These are phyloP conservation scores for Leccinum longicurvipes DNA, from an alignment of 768 basidiomycete species.

Conservation along the genomic window DNA sequence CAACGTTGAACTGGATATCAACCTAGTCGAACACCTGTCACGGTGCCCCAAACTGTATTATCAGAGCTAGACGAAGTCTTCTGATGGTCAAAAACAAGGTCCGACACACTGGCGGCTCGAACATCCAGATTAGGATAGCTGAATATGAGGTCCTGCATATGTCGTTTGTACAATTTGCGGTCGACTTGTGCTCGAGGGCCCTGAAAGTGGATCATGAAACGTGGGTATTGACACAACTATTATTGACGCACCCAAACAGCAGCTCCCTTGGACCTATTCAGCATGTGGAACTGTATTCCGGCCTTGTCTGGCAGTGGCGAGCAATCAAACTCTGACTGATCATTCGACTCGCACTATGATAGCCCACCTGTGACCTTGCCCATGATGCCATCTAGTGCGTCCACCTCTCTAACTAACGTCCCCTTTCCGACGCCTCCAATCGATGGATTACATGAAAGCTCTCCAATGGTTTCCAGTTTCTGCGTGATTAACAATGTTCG, in stretches of 20 bases:
- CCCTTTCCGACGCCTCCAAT: constrained; percentile 93
- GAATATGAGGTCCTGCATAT: constrained; percentile 72
- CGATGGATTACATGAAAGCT: constrained; percentile 88
- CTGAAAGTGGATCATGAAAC: constrained; percentile 35
- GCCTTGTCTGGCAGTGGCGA: constrained; percentile 61
- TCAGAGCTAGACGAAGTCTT: constrained; percentile 21
- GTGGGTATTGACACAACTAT: too few relatives aligned
- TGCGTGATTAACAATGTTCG: constrained; percentile 81
- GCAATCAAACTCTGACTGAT: background rate
- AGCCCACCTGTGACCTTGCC: constrained; percentile 72
- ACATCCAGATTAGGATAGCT: constrained; percentile 69
- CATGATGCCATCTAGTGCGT: constrained; percentile 86
- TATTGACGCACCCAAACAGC: constrained; percentile 78
- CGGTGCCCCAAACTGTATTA: constrained; percentile 44
- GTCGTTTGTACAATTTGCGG: constrained; percentile 73
- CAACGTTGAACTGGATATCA: constrained; percentile 1
- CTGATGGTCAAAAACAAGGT: constrained; percentile 64
- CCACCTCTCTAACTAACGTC: constrained; percentile 85
- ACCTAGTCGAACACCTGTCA: constrained; percentile 71
- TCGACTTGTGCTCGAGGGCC: constrained; percentile 90
- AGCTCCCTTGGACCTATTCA: constrained; percentile 83
- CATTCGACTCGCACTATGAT: background rate
- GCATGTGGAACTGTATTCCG: constrained; percentile 83
- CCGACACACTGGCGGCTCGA: constrained; percentile 71
- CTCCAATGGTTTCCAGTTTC: constrained; percentile 75